Conservation (phyloP, 2,329 filamentous ascomycete genomes). For the Pyrenochaeta sp. region DNA sequence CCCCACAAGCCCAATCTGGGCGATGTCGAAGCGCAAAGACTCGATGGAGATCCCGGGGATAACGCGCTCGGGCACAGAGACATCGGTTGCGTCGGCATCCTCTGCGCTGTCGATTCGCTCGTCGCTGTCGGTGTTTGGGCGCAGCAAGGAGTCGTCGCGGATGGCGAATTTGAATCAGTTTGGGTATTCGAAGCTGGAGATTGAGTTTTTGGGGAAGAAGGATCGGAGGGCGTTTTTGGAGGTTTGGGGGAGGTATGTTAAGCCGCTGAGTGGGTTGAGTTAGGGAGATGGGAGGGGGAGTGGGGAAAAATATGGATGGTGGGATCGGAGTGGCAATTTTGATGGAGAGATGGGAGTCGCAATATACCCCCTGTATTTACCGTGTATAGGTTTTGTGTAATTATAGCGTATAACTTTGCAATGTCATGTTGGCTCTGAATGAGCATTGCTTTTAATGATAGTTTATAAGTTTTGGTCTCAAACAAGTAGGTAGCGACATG, state of each 20-base stretch:
- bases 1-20: conserved; percentile 4
- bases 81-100: conserved; percentile 23
- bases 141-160: conserved; percentile 2
- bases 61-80: conserved; percentile 14
- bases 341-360: too few species aligned
- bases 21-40: conserved; percentile 12
- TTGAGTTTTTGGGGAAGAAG: conserved; percentile 34
- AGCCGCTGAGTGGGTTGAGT: conserved; percentile 14
- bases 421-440: too few species aligned
- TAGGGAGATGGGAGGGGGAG: too few species aligned
- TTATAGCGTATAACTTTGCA: too few species aligned
- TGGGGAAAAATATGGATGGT: too few species aligned
- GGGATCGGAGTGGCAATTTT: not conserved
- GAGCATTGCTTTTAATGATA: too few species aligned
- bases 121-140: conserved; percentile 14
- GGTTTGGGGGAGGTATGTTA: conserved; percentile 35
- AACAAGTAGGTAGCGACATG: too few species aligned
- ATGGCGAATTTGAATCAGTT: conserved; percentile 32
- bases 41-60: conserved; percentile 16
- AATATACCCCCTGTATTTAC: too few species aligned
- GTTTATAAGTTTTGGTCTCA: too few species aligned
- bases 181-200: conserved; percentile 36
- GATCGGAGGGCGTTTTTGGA: conserved; percentile 37
- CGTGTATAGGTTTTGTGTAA: too few species aligned
- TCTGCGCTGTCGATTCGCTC: conserved; percentile 18